Evolutionary conservation across 257 asterid species (phyloP), one percentile per base, ranked within the genome.

Genomic region (Misopates orontium): DNA sequence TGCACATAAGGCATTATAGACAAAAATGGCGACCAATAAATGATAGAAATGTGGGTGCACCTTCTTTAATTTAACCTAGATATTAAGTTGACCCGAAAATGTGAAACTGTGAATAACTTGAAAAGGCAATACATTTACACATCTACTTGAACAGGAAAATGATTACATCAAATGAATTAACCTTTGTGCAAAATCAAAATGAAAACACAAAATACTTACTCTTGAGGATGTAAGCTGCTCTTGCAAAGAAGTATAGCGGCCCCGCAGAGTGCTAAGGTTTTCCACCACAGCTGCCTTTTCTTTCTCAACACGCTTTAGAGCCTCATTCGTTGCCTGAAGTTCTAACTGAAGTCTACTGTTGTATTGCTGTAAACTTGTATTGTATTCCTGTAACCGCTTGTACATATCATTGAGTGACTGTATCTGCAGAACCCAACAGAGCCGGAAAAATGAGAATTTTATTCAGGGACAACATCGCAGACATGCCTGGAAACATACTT

Each of bases 301-400:
- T 62, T 83, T 81, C 78, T 88, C 96, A 41, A 87, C 96, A 31
- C 82, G 90, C 71, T 91, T 85, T 51, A 95, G 83, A 4, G 85
- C 71, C 72, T 86, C 90, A 65, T 83, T 84, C 16, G 85, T 82
- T 0, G 75, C 51, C 56, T 89, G 83, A 69, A 86, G 87, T 52
- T 93, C 97, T 1, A 90, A 77, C 72, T 90, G 99, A 78, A 93
- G 99, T 59, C 79, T 87, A 59, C 76, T 90, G 70, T 90, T 93
- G 77, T 87, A 93, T 71, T 86, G 90, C 75, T 93, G 95, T 76
- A 93, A 81, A 62, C 96, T 93, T 11, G 91, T 88, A 70, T 86
- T 90, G 64, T 87, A 93, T 79, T 93, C 99, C 74, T 86, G 96
- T 59, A 81, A 60, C 62, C 96, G 78, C 86, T 77, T 93, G 73